Evolutionary conservation across 2,329 filamentous ascomycete genomes (phyloP).

Genomic region (Alternaria sp.): DNA sequence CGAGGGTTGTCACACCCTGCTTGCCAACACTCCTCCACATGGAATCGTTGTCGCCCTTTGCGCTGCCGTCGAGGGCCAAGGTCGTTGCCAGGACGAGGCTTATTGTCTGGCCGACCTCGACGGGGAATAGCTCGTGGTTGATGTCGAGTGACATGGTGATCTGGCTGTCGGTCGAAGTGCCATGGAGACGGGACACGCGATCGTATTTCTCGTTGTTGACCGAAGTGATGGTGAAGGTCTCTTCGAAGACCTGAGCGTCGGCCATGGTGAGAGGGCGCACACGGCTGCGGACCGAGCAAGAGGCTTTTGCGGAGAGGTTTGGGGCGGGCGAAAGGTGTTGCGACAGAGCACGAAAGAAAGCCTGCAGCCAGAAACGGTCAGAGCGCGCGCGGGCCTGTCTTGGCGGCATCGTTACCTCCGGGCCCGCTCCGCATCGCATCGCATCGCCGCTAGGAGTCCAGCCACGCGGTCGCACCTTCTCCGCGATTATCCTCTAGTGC

Average conservation of each 20-base stretch:
- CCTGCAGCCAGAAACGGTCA: conserved; percentile 18
- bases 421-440: conserved; percentile 12
- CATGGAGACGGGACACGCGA: conserved; percentile 86
- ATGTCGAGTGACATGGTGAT: conserved; percentile 88
- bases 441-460: conserved; percentile 7
- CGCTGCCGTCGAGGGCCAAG: conserved; percentile 81
- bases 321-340: background rate
- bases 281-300: background rate
- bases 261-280: conserved; percentile 62
- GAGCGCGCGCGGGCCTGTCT: conserved; percentile 11
- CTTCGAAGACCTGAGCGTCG: conserved; percentile 93
- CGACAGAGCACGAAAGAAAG: conserved; percentile 28
- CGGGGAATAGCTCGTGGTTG: conserved; percentile 91
- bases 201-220: conserved; percentile 92
- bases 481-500: background rate
- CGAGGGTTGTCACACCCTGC: conserved; percentile 62
- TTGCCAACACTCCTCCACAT: conserved; percentile 73
- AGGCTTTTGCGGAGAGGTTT: background rate
- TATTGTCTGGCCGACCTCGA: conserved; percentile 76
- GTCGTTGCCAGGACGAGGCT: conserved; percentile 86
- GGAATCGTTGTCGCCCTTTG: conserved; percentile 60
- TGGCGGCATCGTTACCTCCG: conserved; percentile 24
- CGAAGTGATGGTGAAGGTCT: conserved; percentile 83
- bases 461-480: background rate
- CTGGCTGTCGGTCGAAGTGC: conserved; percentile 78